Conservation (phyloP, 225 moss, liverwort and hornwort genomes). For the Thuidium tamariscinum region DNA sequence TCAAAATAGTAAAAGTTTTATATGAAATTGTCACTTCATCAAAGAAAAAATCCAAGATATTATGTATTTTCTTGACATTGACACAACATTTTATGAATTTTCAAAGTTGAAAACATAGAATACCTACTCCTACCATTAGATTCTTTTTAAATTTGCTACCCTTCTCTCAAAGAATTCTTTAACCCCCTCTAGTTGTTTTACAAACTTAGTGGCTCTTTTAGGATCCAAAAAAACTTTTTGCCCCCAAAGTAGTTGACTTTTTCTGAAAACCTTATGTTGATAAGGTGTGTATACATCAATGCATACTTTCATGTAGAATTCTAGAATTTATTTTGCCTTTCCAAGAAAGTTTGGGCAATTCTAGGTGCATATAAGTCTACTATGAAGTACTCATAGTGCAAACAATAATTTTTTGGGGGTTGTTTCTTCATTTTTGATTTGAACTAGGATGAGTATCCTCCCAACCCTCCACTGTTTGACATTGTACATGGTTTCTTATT, state of each 20-base stretch:
- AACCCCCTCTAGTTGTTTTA: background rate
- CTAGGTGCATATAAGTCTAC: background rate
- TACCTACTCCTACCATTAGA: rapidly evolving
- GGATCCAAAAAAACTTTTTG: too few relatives aligned
- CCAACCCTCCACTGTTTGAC: background rate
- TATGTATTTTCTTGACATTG: rapidly evolving
- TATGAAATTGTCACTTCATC: rapidly evolving
- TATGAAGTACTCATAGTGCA: background rate
- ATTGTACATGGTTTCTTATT: background rate
- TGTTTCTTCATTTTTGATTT: background rate
- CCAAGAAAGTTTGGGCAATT: rapidly evolving
- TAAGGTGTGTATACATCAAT: rapidly evolving
- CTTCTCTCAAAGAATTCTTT: background rate
- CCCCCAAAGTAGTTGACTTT: too few relatives aligned
- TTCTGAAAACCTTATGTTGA: too few relatives aligned
- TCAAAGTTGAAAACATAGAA: background rate
- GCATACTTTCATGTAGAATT: rapidly evolving
- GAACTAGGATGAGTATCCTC: rapidly evolving
- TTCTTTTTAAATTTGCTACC: too few relatives aligned
- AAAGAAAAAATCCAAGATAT: rapidly evolving
- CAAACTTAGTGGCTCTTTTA: rapidly evolving
- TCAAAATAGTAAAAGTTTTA: background rate
- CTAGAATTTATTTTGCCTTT: rapidly evolving
- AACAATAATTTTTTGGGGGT: background rate
- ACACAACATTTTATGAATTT: background rate